Conservation (phyloP, 1,284 basidiomycete species). For the Termitomyces sp. region DNA sequence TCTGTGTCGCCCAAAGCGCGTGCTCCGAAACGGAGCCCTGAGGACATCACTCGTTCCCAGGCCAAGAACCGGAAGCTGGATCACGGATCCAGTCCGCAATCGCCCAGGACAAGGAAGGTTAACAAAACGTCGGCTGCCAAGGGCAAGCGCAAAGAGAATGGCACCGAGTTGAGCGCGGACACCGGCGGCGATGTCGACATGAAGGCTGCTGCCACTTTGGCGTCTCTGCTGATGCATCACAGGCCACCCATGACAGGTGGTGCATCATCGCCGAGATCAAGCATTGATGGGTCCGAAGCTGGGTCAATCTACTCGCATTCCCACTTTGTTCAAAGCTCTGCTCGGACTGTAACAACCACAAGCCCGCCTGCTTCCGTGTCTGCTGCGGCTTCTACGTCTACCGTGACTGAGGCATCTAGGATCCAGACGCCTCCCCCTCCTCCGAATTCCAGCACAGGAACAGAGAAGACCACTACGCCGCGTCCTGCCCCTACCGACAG, state of each 20-base stretch:
- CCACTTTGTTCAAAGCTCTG: constrained; percentile 60
- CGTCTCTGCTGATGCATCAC: constrained; percentile 60
- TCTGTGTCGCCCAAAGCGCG: constrained; percentile 36
- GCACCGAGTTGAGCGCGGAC: constrained; percentile 26
- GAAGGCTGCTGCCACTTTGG: constrained; percentile 75
- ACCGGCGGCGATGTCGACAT: constrained; percentile 62
- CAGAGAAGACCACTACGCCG: constrained; percentile 28
- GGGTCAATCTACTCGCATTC: constrained; percentile 52
- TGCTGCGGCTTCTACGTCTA: constrained; percentile 16
- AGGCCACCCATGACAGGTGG: constrained; percentile 53
- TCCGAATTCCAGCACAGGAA: constrained; percentile 9
- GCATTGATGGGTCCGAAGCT: constrained; percentile 56
- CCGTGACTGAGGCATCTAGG: constrained; percentile 21
- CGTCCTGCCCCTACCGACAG: constrained; percentile 52
- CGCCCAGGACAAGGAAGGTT: constrained; percentile 30
- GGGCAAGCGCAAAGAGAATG: constrained; percentile 28
- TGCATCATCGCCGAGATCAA: constrained; percentile 61
- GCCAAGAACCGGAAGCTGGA: constrained; percentile 28
- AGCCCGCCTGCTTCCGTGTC: constrained; percentile 21
- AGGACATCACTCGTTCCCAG: constrained; percentile 42
- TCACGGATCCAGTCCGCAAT: constrained; percentile 25
- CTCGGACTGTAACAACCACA: constrained; percentile 34
- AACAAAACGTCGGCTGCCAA: constrained; percentile 39
- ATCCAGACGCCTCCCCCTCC: constrained; percentile 23
- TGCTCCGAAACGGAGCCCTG: constrained; percentile 34